These are phyloP conservation scores for Zangia roseola DNA, from an alignment of 768 basidiomycete genomes.

Conservation along the genomic window DNA sequence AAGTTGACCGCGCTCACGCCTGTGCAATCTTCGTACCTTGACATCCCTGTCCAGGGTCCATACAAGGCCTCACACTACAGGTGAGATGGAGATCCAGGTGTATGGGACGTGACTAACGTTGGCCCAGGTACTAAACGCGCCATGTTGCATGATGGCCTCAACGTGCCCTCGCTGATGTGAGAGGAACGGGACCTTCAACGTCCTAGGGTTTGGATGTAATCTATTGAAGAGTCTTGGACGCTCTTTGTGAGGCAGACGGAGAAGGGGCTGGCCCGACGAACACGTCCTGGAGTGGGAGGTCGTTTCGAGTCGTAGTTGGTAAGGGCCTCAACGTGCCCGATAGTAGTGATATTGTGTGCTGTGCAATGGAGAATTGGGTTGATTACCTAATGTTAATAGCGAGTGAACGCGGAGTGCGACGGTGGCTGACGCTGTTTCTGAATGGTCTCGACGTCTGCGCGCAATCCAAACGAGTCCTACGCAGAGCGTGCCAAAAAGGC, in stretches of 20 bases:
- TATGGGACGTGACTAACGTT: background rate
- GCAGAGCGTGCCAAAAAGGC: constrained; percentile 54
- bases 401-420: constrained; percentile 21
- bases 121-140: constrained; percentile 29
- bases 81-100: constrained; percentile 25
- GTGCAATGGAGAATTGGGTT: constrained; percentile 1
- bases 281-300: constrained; percentile 8
- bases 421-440: constrained; percentile 20
- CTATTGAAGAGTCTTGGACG: constrained; percentile 49
- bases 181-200: constrained; percentile 67
- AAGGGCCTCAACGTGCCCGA: constrained; percentile 39
- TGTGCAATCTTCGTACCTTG: constrained; percentile 87
- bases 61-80: constrained; percentile 76
- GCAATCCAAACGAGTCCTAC: constrained; percentile 51
- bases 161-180: constrained; percentile 67
- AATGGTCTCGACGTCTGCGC: constrained; percentile 36
- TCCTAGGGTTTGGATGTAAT: constrained; percentile 48
- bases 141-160: constrained; percentile 59
- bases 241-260: constrained; percentile 38
- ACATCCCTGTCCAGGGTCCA: constrained; percentile 80
- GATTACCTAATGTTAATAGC: constrained; percentile 18
- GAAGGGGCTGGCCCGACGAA: constrained; percentile 11
- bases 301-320: constrained; percentile 6
- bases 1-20: constrained; percentile 78
- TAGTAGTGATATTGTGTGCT: background rate